Conservation (phyloP, 2,329 filamentous ascomycete species). For the Phyllosticta citrichinensis region DNA sequence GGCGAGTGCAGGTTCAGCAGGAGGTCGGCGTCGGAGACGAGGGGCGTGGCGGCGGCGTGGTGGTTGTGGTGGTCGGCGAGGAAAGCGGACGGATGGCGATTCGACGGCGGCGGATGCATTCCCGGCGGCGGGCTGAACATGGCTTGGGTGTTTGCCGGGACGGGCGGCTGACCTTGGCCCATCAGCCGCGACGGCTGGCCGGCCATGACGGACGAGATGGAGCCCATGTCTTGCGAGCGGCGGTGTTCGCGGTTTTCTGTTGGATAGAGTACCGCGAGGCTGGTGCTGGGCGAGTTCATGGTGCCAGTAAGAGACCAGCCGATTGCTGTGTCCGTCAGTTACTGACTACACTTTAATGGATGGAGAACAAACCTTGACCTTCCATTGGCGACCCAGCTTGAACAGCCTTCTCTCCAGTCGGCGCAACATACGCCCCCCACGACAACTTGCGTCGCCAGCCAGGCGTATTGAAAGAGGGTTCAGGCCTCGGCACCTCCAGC, state of each 20-base stretch:
- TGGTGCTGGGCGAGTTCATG: slow-evolving; percentile 75
- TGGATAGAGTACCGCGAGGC: slow-evolving; percentile 71
- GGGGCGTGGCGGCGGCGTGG: slow-evolving; percentile 18
- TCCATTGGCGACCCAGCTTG: slow-evolving; percentile 35
- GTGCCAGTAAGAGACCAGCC: slow-evolving; percentile 84
- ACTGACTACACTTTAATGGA: slow-evolving; percentile 11
- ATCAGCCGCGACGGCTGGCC: neutral
- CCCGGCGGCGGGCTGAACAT: slow-evolving; percentile 13
- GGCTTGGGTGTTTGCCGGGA: slow-evolving; percentile 1
- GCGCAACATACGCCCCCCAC: slow-evolving; percentile 29
- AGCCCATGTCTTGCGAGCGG: slow-evolving; percentile 8
- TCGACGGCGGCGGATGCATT: slow-evolving; percentile 22
- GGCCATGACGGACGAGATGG: slow-evolving; percentile 23
- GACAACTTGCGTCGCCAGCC: slow-evolving; percentile 40
- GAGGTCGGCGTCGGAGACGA: slow-evolving; percentile 38
- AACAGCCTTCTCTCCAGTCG: slow-evolving; percentile 10
- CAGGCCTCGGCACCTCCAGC: slow-evolving; percentile 42
- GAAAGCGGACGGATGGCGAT: slow-evolving; percentile 12
- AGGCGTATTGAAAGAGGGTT: slow-evolving; percentile 41
- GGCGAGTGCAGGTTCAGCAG: slow-evolving; percentile 41
- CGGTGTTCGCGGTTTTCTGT: slow-evolving; percentile 29
- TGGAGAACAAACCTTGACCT: slow-evolving; percentile 35
- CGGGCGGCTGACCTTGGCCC: slow-evolving; percentile 2
- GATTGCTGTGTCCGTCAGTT: slow-evolving; percentile 42
- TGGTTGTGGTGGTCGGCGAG: slow-evolving; percentile 15